These are phyloP conservation scores for Paramecium tetraurelia DNA, from an alignment of 73 alveolate species.

Conservation along the genomic window DNA sequence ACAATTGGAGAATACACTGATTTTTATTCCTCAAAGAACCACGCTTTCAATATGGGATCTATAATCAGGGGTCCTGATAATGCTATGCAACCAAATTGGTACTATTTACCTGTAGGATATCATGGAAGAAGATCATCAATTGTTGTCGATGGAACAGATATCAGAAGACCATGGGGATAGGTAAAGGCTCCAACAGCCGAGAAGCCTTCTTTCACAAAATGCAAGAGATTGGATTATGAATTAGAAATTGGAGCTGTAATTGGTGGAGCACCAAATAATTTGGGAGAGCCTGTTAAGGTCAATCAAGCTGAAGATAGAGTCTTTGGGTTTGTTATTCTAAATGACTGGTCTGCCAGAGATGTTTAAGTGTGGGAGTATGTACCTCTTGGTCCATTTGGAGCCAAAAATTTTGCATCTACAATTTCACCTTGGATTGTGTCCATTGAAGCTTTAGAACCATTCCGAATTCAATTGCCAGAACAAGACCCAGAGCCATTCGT, in stretches of 20 bases:
- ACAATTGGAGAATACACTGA: conserved; percentile 95
- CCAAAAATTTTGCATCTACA: conserved; percentile 83
- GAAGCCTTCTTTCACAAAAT: conserved; percentile 81
- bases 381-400: conserved; percentile 93
- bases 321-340: conserved; percentile 87
- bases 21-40: conserved; percentile 91
- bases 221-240: conserved; percentile 93
- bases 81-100: conserved; percentile 95
- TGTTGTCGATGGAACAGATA: conserved; percentile 73
- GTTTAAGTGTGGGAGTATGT: conserved; percentile 90
- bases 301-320: conserved; percentile 77
- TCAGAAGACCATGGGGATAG: conserved; percentile 85
- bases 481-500: conserved; percentile 94
- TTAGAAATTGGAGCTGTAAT: conserved; percentile 90
- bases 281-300: conserved; percentile 74
- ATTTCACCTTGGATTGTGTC: conserved; percentile 95
- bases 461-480: conserved; percentile 73
- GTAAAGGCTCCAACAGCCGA: conserved; percentile 77
- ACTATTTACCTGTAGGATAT: conserved; percentile 96
- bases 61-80: conserved; percentile 90
- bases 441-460: conserved; percentile 90
- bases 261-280: conserved; percentile 77
- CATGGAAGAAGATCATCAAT: conserved; percentile 96
- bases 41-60: conserved; percentile 93
- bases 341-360: conserved; percentile 98